These are phyloP conservation scores for Eucalyptus caleyi DNA, from an alignment of 345 rosid species.

Conservation along the genomic window DNA sequence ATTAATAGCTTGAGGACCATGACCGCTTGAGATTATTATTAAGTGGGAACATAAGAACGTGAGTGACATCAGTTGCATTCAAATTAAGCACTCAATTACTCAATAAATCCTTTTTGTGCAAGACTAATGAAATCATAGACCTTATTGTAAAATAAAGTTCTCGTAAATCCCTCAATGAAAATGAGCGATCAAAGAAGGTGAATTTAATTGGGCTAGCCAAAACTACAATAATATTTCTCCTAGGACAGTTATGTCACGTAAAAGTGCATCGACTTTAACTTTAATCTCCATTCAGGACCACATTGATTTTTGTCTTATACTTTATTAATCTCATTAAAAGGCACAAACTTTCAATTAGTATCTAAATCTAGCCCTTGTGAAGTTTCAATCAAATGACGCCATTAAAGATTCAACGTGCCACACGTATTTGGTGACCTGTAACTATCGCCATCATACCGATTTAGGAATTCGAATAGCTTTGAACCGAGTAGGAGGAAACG, in stretches of 20 bases:
- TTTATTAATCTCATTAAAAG: too few relatives aligned
- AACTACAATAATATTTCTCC: background rate
- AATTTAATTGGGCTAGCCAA: background rate
- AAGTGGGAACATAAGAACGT: background rate
- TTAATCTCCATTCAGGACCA: background rate
- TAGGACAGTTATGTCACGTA: background rate
- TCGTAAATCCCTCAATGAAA: background rate
- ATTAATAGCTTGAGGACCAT: background rate
- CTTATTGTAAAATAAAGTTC: too few relatives aligned
- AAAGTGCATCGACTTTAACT: background rate
- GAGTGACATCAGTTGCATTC: background rate
- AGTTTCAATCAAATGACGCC: background rate
- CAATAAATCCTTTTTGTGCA: background rate
- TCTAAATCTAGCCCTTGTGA: rapidly evolving
- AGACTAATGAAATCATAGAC: background rate
- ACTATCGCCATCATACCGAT: rapidly evolving
- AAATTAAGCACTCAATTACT: background rate
- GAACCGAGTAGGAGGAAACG: background rate
- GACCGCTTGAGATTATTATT: background rate
- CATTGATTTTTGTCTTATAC: rapidly evolving
- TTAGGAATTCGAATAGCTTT: too few relatives aligned
- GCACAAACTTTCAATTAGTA: too few relatives aligned
- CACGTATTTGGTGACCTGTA: background rate
- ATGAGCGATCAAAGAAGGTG: background rate
- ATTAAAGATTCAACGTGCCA: background rate